These are phyloP conservation scores for Saccharomyces hybrid DNA, from an alignment of 1,139 yeast genomes.

Conservation along the genomic window DNA sequence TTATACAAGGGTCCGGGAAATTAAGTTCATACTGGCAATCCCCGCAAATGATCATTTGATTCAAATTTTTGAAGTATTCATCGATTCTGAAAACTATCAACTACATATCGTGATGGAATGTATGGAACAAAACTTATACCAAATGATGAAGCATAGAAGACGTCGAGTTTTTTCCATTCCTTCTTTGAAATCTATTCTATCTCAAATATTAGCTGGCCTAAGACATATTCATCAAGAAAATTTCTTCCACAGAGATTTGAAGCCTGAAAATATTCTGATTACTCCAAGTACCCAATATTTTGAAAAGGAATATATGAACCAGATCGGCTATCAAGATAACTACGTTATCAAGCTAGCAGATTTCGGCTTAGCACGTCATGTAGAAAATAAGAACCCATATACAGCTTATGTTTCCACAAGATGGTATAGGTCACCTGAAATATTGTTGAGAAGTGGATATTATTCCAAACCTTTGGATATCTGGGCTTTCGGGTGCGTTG, in stretches of 20 bases:
- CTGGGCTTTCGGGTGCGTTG: slow-evolving; percentile 91
- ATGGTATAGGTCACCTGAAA: slow-evolving; percentile 95
- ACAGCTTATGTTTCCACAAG: slow-evolving; percentile 87
- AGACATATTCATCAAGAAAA: slow-evolving; percentile 70
- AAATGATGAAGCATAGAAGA: slow-evolving; percentile 55
- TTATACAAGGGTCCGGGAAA: slow-evolving; percentile 63
- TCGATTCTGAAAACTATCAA: slow-evolving; percentile 50
- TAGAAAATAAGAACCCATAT: slow-evolving; percentile 46
- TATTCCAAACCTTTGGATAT: slow-evolving; percentile 79
- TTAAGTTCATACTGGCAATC: slow-evolving; percentile 59
- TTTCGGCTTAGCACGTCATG: slow-evolving; percentile 77
- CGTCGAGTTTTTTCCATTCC: slow-evolving; percentile 44
- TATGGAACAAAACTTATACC: slow-evolving; percentile 73
- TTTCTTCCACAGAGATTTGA: slow-evolving; percentile 84
- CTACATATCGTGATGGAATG: slow-evolving; percentile 84
- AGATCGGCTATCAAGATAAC: slow-evolving; percentile 36
- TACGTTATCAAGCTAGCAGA: slow-evolving; percentile 80
- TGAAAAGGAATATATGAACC: slow-evolving; percentile 35
- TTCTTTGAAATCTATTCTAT: slow-evolving; percentile 57
- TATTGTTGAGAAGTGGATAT: slow-evolving; percentile 55
- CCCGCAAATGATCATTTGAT: slow-evolving; percentile 69
- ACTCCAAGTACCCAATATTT: slow-evolving; percentile 50
- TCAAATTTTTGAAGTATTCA: slow-evolving; percentile 68
- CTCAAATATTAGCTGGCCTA: slow-evolving; percentile 69
- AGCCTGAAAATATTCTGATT: slow-evolving; percentile 83